Conservation (phyloP, 2,329 filamentous ascomycete genomes). For the Exserohilum rostratum region DNA sequence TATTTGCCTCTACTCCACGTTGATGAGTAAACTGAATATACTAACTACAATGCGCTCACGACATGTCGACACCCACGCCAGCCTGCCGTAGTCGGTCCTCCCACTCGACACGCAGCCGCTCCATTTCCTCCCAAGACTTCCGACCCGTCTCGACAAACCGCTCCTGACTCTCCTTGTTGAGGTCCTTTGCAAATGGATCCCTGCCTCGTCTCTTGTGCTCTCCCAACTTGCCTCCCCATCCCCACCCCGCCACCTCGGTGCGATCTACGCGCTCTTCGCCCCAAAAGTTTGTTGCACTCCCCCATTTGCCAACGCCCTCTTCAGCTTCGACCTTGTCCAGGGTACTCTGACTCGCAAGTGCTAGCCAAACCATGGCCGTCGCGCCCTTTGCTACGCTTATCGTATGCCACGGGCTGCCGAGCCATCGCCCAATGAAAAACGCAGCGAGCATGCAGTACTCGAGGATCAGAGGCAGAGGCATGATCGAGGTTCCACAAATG, state of each 20-base stretch:
- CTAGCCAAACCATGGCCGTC: constrained; percentile 76
- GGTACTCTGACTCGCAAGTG: constrained; percentile 68
- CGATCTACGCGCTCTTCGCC: constrained; percentile 69
- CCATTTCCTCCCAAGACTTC: constrained; percentile 72
- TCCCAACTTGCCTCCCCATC: constrained; percentile 62
- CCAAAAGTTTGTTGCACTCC: constrained; percentile 68
- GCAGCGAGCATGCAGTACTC: constrained; percentile 70
- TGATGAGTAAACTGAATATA: too few species aligned
- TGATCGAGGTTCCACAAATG: constrained; percentile 80
- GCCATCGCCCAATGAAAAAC: constrained; percentile 74
- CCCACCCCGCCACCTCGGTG: constrained; percentile 89
- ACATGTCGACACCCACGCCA: constrained; percentile 47
- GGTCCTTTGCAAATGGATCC: constrained; percentile 62
- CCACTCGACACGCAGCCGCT: constrained; percentile 72
- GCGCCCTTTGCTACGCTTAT: constrained; percentile 79
- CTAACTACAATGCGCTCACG: constrained; percentile 1
- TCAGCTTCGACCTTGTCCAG: constrained; percentile 62
- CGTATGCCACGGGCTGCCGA: constrained; percentile 89
- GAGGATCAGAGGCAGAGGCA: constrained; percentile 74
- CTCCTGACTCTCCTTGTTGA: constrained; percentile 65
- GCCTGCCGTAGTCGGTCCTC: constrained; percentile 49
- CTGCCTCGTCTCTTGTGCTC: constrained; percentile 61
- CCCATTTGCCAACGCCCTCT: constrained; percentile 78
- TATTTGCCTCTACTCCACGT: too few species aligned
- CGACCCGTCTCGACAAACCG: constrained; percentile 68